phyloP scores from a whole-genome alignment of 192 early-diverging fungal genomes.

The Kappamyces sp. region DNA sequence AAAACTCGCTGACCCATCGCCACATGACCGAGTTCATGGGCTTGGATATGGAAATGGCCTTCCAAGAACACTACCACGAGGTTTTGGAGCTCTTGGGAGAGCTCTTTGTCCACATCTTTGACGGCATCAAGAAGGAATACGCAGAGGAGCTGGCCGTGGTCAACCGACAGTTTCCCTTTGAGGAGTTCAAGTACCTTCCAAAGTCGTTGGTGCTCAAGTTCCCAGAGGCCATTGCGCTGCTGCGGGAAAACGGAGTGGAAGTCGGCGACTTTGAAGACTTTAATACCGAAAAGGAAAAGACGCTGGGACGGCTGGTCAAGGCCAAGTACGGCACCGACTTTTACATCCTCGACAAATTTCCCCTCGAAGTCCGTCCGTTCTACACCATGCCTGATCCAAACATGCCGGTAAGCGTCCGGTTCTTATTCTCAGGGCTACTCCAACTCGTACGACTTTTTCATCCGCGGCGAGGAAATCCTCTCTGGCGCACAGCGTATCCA shows the following conservation, averaged over 20 bases:
- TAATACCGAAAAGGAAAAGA: slow-evolving; percentile 77
- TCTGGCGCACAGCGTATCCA: slow-evolving; percentile 99
- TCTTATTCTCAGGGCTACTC: slow-evolving; percentile 64
- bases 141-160: slow-evolving; percentile 79
- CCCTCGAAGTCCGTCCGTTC: slow-evolving; percentile 89
- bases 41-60: slow-evolving; percentile 98
- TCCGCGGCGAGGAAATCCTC: slow-evolving; percentile 97
- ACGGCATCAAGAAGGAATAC: slow-evolving; percentile 76
- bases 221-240: slow-evolving; percentile 81
- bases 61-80: slow-evolving; percentile 99
- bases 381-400: slow-evolving; percentile 99
- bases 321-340: slow-evolving; percentile 97
- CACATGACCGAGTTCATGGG: slow-evolving; percentile 99
- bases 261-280: slow-evolving; percentile 93
- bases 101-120: slow-evolving; percentile 87
- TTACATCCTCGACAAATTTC: slow-evolving; percentile 99
- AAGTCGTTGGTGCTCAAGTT: slow-evolving; percentile 81
- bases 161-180: slow-evolving; percentile 84
- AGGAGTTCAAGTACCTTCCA: slow-evolving; percentile 78
- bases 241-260: slow-evolving; percentile 81
- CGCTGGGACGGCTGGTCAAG: slow-evolving; percentile 81
- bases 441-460: slow-evolving; percentile 99
- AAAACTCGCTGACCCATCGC: slow-evolving; percentile 94
- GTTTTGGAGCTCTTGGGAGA: slow-evolving; percentile 87
- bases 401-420: slow-evolving; percentile 40